These are phyloP conservation scores for Testicularia cyperi DNA, from an alignment of 1,284 basidiomycete species.

Conservation along the genomic window DNA sequence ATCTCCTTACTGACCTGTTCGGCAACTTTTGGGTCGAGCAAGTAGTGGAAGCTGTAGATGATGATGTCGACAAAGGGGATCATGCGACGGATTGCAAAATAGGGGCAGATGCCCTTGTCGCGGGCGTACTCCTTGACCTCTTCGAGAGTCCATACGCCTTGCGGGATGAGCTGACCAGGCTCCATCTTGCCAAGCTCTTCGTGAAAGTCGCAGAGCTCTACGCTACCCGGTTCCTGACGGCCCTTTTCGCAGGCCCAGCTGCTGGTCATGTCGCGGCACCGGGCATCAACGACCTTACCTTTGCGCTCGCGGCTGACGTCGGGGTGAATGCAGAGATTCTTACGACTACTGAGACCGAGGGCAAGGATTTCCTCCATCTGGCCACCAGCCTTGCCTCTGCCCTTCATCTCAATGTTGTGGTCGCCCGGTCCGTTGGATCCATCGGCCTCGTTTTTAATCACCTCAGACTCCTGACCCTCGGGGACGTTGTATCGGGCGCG, in stretches of 20 bases:
- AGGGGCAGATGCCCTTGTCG: slow-evolving; percentile 85
- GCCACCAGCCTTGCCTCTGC: slow-evolving; percentile 29
- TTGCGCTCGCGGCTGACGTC: slow-evolving; percentile 97
- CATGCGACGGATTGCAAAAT: slow-evolving; percentile 95
- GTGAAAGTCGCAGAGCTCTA: slow-evolving; percentile 91
- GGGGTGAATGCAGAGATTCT: slow-evolving; percentile 95
- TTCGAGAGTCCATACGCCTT: slow-evolving; percentile 90
- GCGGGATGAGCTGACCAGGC: slow-evolving; percentile 78
- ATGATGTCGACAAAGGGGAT: slow-evolving; percentile 94
- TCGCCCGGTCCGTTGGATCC: slow-evolving; percentile 19
- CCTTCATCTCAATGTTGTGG: slow-evolving; percentile 27
- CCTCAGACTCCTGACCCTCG: slow-evolving; percentile 67
- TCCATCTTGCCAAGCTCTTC: slow-evolving; percentile 83
- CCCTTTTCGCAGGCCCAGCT: slow-evolving; percentile 81
- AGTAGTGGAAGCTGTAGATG: slow-evolving; percentile 99
- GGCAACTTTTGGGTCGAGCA: slow-evolving; percentile 97
- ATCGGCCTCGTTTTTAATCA: slow-evolving; percentile 66
- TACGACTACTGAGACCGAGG: slow-evolving; percentile 88
- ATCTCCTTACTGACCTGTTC: slow-evolving; percentile 98
- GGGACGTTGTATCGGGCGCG: slow-evolving; percentile 64
- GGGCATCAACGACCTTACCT: slow-evolving; percentile 92
- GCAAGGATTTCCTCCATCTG: slow-evolving; percentile 72
- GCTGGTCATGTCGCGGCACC: slow-evolving; percentile 93
- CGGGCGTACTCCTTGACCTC: slow-evolving; percentile 87
- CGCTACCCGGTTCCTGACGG: slow-evolving; percentile 82